A percentile compares a stretch with the other conserved stretches of the same genome.
These are phyloP conservation scores for Trichocomaceae sp. DNA, from an alignment of 2,329 filamentous ascomycete species.

Conservation along the genomic window DNA sequence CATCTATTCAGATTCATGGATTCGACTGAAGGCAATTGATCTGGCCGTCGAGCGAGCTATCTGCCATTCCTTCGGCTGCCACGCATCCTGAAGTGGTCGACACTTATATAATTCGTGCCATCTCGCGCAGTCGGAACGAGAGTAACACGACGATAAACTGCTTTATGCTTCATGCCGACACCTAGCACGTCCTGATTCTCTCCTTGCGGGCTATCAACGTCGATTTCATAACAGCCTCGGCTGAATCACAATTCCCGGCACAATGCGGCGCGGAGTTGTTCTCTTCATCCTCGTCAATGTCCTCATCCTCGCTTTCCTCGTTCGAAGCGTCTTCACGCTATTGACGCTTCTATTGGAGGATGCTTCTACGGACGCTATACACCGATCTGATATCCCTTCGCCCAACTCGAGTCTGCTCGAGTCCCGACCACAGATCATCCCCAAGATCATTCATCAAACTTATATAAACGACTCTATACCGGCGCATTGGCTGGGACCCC, in stretches of 20 bases:
- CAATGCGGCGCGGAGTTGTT: constrained; percentile 55
- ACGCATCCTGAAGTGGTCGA: not conserved
- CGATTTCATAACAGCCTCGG: not conserved
- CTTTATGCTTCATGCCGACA: not conserved
- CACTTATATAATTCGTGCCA: not conserved
- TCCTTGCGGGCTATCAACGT: not conserved
- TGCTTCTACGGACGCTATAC: constrained; percentile 60
- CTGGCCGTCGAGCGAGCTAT: not conserved
- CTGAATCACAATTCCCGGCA: constrained; percentile 1
- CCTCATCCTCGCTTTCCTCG: constrained; percentile 56
- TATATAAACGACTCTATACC: constrained; percentile 67
- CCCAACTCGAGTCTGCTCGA: constrained; percentile 56
- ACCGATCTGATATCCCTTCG: constrained; percentile 58
- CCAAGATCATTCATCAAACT: constrained; percentile 72
- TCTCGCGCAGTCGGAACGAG: not conserved
- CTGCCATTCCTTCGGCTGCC: not conserved
- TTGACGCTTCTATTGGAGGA: constrained; percentile 63
- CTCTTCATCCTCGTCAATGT: constrained; percentile 61
- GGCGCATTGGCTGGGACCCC: constrained; percentile 57
- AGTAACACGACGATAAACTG: not conserved
- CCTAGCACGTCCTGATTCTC: not conserved
- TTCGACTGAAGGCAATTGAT: not conserved
- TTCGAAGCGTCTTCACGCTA: constrained; percentile 64
- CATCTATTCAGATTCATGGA: not conserved
- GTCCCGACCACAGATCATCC: constrained; percentile 56